These are phyloP conservation scores for Peronospora belbahrii DNA, from an alignment of 352 stramenopile species.

Conservation along the genomic window DNA sequence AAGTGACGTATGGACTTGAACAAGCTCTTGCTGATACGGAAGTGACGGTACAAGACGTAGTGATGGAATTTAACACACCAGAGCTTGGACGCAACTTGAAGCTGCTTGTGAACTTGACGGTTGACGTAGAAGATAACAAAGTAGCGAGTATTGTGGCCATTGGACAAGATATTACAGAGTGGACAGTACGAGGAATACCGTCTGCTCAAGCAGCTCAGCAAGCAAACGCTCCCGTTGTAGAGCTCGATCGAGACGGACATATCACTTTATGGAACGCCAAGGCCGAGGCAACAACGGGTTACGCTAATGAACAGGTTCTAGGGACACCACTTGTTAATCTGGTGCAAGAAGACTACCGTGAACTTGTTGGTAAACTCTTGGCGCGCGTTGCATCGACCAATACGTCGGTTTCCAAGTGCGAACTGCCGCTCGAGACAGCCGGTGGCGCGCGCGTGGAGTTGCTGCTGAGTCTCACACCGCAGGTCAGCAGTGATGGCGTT, in stretches of 20 bases:
- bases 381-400: conserved; percentile 37
- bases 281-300: conserved; percentile 55
- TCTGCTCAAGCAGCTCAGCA: conserved; percentile 61
- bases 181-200: conserved; percentile 35
- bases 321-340: conserved; percentile 37
- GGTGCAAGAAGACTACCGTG: conserved; percentile 39
- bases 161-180: conserved; percentile 48
- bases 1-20: conserved; percentile 14
- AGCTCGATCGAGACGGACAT: conserved; percentile 53
- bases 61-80: conserved; percentile 40
- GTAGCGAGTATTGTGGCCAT: conserved; percentile 26
- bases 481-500: conserved; percentile 30
- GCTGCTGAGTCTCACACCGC: conserved; percentile 45
- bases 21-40: conserved; percentile 30
- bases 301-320: conserved; percentile 37
- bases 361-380: conserved; percentile 38
- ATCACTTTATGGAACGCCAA: conserved; percentile 70
- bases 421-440: conserved; percentile 43
- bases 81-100: conserved; percentile 21
- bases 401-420: conserved; percentile 41
- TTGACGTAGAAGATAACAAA: conserved; percentile 29
- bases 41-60: conserved; percentile 27
- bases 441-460: conserved; percentile 43
- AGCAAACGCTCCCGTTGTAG: conserved; percentile 70
- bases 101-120: conserved; percentile 24